Evolutionary conservation across 2,329 filamentous ascomycete species (phyloP).

Genomic region (Talaromyces sp.): DNA sequence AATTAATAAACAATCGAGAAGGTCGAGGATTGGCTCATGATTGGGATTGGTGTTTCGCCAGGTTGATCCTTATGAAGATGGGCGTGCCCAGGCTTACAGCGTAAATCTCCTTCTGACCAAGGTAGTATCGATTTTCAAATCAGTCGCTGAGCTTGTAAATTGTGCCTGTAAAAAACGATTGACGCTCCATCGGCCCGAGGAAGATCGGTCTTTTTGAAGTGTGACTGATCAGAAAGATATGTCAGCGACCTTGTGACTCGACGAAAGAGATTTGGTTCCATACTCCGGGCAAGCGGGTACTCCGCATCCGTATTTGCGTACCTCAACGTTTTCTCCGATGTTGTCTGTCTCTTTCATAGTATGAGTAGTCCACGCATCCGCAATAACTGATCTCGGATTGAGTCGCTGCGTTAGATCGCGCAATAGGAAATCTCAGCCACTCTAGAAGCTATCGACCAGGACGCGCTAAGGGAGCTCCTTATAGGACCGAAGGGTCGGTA

Average conservation of each 20-base stretch:
- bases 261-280: neutral
- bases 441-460: neutral
- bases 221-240: neutral
- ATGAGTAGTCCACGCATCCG: neutral
- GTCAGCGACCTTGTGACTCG: slow-evolving; percentile 1
- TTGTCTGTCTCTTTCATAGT: neutral
- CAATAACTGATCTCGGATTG: neutral
- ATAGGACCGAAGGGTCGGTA: no score
- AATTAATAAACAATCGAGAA: neutral
- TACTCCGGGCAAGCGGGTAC: slow-evolving; percentile 3
- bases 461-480: no score
- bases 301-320: slow-evolving; percentile 2
- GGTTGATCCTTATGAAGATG: slow-evolving; percentile 8
- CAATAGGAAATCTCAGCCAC: neutral
- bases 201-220: neutral
- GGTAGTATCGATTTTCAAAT: slow-evolving; percentile 1
- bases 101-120: slow-evolving; percentile 41
- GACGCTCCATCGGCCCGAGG: slow-evolving; percentile 9
- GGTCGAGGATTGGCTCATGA: neutral
- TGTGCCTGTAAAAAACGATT: neutral
- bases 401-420: neutral
- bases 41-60: slow-evolving; percentile 12
- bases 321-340: slow-evolving; percentile 3
- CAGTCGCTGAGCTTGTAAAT: neutral
- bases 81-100: slow-evolving; percentile 43